Evolutionary conservation across 345 rosid species (phyloP).

Genomic region (Passiflora organensis): DNA sequence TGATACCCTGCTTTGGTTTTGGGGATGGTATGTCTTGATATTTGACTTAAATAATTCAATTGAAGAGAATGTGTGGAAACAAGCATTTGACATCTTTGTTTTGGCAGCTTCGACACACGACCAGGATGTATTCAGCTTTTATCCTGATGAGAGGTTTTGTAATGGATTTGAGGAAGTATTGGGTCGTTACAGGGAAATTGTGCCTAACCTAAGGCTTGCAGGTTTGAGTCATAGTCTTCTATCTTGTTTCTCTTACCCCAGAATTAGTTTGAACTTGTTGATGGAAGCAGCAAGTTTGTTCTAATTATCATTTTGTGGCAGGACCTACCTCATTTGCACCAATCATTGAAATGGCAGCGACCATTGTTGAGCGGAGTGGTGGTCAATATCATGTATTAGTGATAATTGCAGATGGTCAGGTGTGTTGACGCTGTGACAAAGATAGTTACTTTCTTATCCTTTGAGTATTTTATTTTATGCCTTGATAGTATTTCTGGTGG

Average conservation of each 20-base stretch:
- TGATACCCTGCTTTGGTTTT: conserved; percentile 34
- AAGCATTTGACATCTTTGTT: conserved; percentile 4
- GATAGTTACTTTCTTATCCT: too few species aligned
- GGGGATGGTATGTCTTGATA: conserved; percentile 29
- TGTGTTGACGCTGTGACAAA: too few species aligned
- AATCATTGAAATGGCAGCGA: conserved; percentile 25
- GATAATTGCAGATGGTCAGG: conserved; percentile 35
- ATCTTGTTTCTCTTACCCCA: conserved; percentile 6
- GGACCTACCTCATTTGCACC: conserved; percentile 30
- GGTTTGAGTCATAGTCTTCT: conserved; percentile 12
- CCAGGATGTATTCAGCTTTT: conserved; percentile 29
- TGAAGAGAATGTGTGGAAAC: conserved; percentile 5
- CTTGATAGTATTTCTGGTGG: background rate
- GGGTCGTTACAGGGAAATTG: conserved; percentile 27
- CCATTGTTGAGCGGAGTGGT: conserved; percentile 26
- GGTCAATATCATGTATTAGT: conserved; percentile 31
- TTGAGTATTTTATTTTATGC: too few species aligned
- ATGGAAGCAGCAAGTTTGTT: too few species aligned
- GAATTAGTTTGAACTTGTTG: background rate
- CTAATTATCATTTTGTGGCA: conserved; percentile 1
- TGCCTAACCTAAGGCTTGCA: conserved; percentile 29
- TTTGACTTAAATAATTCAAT: conserved; percentile 3
- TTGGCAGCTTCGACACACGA: conserved; percentile 29
- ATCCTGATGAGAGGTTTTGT: conserved; percentile 23
- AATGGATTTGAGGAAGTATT: conserved; percentile 33